Evolutionary conservation across 2,329 filamentous ascomycete genomes (phyloP).

Genomic region (Kalaharituber pfeilii): DNA sequence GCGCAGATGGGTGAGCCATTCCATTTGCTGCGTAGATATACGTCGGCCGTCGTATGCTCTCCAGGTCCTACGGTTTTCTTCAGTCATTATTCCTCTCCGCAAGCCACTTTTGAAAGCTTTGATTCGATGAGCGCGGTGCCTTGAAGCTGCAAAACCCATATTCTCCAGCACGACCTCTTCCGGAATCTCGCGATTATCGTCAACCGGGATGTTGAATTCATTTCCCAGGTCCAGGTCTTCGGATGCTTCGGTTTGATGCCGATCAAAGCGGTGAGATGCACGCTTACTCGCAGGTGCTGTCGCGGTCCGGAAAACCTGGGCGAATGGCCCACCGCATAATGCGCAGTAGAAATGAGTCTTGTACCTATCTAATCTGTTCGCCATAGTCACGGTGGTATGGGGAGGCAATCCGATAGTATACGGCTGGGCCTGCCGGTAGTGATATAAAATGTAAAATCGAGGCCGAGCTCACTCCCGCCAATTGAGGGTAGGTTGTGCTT

Average conservation of each 20-base stretch:
- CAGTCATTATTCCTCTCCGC: constrained; percentile 12
- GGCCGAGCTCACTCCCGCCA: background rate
- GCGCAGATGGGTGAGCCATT: constrained; percentile 19
- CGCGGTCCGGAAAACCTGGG: constrained; percentile 19
- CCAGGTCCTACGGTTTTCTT: constrained; percentile 8
- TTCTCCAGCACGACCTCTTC: constrained; percentile 14
- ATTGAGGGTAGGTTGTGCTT: background rate
- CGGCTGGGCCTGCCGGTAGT: background rate
- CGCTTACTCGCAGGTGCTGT: constrained; percentile 2
- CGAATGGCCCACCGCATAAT: constrained; percentile 21
- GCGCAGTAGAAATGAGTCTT: constrained; percentile 22
- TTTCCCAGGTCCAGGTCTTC: constrained; percentile 7
- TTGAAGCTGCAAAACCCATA: constrained; percentile 15
- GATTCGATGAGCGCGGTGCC: constrained; percentile 11
- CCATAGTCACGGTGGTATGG: background rate
- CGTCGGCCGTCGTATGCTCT: constrained; percentile 19
- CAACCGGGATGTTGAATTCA: constrained; percentile 14
- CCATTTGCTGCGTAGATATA: constrained; percentile 18
- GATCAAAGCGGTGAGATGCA: background rate
- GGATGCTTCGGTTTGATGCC: background rate
- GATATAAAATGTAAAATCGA: background rate
- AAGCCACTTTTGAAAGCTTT: constrained; percentile 10
- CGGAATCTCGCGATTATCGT: constrained; percentile 13
- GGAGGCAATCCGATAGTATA: background rate
- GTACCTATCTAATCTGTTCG: constrained; percentile 6